Percentiles rank a stretch among this genome's conserved stretches.
Evolutionary conservation across 371 early-diverging fungal species (phyloP).

Genomic region (Sporodiniella umbellata): DNA sequence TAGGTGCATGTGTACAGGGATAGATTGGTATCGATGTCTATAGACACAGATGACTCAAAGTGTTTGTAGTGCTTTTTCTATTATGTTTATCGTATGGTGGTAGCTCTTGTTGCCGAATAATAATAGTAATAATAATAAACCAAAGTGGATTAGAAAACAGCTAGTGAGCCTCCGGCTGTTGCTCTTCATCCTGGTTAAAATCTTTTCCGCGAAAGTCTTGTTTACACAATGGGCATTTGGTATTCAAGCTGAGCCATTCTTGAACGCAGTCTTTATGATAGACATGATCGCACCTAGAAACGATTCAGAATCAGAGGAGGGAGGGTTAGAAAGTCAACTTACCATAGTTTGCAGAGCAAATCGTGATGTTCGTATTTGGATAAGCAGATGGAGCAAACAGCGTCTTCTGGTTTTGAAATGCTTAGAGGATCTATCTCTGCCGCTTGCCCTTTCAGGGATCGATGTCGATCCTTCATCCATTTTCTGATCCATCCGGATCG

Average conservation of each 20-base stretch:
- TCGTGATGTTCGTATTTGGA: slow-evolving; percentile 61
- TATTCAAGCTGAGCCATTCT: slow-evolving; percentile 33
- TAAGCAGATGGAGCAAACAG: slow-evolving; percentile 61
- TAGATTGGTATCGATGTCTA: too few relatives aligned
- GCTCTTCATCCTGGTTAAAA: slow-evolving; percentile 8
- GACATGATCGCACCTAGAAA: slow-evolving; percentile 32
- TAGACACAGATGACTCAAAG: neutral
- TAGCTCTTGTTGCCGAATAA: slow-evolving; percentile 26
- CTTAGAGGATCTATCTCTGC: slow-evolving; percentile 12
- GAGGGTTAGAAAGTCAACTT: slow-evolving; percentile 1
- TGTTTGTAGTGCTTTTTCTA: slow-evolving; percentile 71
- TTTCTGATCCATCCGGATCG: slow-evolving; percentile 1
- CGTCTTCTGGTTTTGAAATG: slow-evolving; percentile 36
- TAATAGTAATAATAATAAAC: too few relatives aligned
- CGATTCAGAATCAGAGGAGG: neutral
- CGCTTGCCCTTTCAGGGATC: neutral
- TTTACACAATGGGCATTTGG: slow-evolving; percentile 36
- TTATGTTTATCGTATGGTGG: slow-evolving; percentile 72
- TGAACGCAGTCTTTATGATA: slow-evolving; percentile 29
- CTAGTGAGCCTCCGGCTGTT: slow-evolving; percentile 6
- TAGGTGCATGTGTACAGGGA: too few relatives aligned
- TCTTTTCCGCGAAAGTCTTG: slow-evolving; percentile 28
- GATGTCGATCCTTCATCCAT: slow-evolving; percentile 3
- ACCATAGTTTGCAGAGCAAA: slow-evolving; percentile 52
- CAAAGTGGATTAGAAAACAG: too few relatives aligned